Percentiles rank a stretch among this genome's conserved stretches.
These are phyloP conservation scores for Thecaphora frezii DNA, from an alignment of 1,284 basidiomycete genomes.

Conservation along the genomic window DNA sequence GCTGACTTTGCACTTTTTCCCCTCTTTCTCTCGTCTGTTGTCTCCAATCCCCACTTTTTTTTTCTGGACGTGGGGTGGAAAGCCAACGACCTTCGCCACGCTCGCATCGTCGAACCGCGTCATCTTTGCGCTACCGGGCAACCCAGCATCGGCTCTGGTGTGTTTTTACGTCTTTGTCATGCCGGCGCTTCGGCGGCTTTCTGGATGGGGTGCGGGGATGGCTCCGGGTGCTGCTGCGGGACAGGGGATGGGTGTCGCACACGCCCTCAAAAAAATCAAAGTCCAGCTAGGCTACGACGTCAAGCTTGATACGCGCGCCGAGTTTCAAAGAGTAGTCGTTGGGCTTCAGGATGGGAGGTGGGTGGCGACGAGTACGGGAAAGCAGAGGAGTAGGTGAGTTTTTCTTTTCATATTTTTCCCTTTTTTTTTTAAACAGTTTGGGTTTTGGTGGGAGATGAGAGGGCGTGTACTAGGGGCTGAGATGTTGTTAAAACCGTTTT, in stretches of 20 bases:
- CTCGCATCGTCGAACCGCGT: slow-evolving; percentile 59
- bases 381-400: slow-evolving; percentile 40
- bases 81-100: slow-evolving; percentile 76
- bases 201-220: slow-evolving; percentile 60
- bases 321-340: slow-evolving; percentile 77
- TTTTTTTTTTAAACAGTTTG: neutral
- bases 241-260: too few species aligned
- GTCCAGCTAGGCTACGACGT: slow-evolving; percentile 70
- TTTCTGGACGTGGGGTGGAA: neutral
- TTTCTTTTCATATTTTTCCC: neutral
- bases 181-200: slow-evolving; percentile 72
- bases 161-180: slow-evolving; percentile 83
- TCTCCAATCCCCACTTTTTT: neutral
- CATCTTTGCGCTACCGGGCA: slow-evolving; percentile 83
- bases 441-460: too few species aligned
- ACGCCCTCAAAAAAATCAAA: too few species aligned
- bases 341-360: slow-evolving; percentile 63
- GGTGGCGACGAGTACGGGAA: slow-evolving; percentile 65
- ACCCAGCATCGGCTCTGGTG: slow-evolving; percentile 84
- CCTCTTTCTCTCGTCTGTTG: too few species aligned
- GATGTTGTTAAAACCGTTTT: too few species aligned
- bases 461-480: too few species aligned
- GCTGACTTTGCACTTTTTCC: too few species aligned
- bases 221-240: too few species aligned
- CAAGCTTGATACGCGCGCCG: slow-evolving; percentile 72